Base-by-base conservation (phyloP, 768 basidiomycete genomes). In the Amanita fuliginea region DNA sequence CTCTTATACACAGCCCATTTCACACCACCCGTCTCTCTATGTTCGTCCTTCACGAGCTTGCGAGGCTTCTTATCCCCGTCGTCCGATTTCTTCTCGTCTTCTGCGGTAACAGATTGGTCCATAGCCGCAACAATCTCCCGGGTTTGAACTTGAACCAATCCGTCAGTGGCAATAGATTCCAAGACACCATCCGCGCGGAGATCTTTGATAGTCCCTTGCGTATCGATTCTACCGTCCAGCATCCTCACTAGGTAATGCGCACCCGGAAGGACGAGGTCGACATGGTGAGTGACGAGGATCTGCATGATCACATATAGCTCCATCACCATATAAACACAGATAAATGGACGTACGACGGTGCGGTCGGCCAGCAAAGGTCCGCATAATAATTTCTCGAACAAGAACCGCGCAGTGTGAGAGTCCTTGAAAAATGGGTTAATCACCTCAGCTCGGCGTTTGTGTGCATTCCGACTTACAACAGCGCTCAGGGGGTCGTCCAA, bases 401-500 rank as follows among this genome's bases (percentile, higher is more conserved):
- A 57, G 59, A 76, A 69, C 13, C 80, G 73, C 6, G 82, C 71
- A 0, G 82, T 85, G 58, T 83, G 79, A 51, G 80, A 81, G 53
- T 85, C 83, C 80, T 83, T 40, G 18, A 46, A 47, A n/a, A 46
- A 6, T 49, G 7, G 21, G 7, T 7, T 40, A 13, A 49, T 5
- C n/a, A 34, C 9, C 30, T 22, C 34, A 42, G 46, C 6, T 1
- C 35, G 1, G 13, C 21, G 19, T 13, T 8, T 3, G 10, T 6
- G 40, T 2, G 9, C 37, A 24, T 18, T 32, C 24, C 24, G 3
- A 67, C 82, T 39, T 69, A 84, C 86, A 42, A 91, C 86, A 2
- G 87, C 87, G 54, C 86, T 87, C 32, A 91, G 64, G 3, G 86
- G 85, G 57, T 90, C 88, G 55, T 91, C 86, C 37, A 91, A 62